A percentile compares a stretch with the other conserved stretches of the same genome.
These are phyloP conservation scores for Fusarium sp. DNA, from an alignment of 2,329 filamentous ascomycete species.

Conservation along the genomic window DNA sequence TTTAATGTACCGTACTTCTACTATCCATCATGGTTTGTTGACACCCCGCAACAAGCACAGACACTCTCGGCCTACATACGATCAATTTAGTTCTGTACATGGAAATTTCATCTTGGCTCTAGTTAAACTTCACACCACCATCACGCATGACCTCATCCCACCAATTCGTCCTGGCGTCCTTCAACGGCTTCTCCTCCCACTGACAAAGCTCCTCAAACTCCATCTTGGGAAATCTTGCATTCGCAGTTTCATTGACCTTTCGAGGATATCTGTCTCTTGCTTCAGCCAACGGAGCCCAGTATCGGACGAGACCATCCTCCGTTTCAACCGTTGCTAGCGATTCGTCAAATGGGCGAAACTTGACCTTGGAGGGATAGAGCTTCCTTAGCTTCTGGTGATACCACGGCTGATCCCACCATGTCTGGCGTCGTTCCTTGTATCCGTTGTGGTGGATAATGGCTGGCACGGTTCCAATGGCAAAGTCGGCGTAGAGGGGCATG, in stretches of 20 bases:
- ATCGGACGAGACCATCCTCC: neutral
- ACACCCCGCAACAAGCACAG: too few species aligned
- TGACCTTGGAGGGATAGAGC: neutral
- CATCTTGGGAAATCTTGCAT: neutral
- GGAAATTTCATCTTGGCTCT: too few species aligned
- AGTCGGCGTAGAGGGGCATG: conserved; percentile 1
- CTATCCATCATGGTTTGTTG: too few species aligned
- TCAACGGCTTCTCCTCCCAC: neutral
- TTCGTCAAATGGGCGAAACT: neutral
- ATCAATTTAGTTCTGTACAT: too few species aligned
- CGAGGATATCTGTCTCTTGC: neutral
- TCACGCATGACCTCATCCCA: too few species aligned
- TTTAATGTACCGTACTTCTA: too few species aligned
- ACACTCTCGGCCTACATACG: too few species aligned
- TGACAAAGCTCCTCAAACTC: neutral
- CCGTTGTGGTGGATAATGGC: neutral
- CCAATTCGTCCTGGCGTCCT: neutral
- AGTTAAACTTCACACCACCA: too few species aligned
- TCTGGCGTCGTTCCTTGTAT: neutral
- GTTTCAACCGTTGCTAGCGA: neutral
- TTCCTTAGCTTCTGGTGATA: neutral
- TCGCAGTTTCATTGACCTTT: neutral
- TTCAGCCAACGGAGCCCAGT: conserved; percentile 9
- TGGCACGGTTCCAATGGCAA: neutral
- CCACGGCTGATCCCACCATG: conserved; percentile 13